A percentile compares a stretch with the other conserved stretches of the same genome.
phyloP scores from a whole-genome alignment of 805 yeast species.

The Yarrowia divulgata region DNA sequence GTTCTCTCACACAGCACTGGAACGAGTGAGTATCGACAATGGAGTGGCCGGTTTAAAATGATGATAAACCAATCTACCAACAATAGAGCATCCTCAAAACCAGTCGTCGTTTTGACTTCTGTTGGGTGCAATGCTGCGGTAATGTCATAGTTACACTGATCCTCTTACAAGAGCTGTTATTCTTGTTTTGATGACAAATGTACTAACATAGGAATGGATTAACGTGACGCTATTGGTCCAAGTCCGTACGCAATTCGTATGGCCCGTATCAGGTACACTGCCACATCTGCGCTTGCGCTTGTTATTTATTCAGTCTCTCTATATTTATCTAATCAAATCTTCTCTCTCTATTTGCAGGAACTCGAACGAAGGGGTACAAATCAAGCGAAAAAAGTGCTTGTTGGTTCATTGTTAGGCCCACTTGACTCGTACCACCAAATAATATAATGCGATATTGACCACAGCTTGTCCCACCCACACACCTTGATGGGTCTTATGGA shows the following conservation, averaged over 20 bases:
- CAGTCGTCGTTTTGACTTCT: slow-evolving; percentile 39
- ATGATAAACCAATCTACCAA: slow-evolving; percentile 38
- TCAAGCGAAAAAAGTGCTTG: background rate
- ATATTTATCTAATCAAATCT: slow-evolving; percentile 14
- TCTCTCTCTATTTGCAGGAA: background rate
- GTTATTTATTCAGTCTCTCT: slow-evolving; percentile 6
- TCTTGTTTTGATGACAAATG: background rate
- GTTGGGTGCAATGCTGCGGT: slow-evolving; percentile 40
- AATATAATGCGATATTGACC: slow-evolving; percentile 1
- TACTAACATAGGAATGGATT: slow-evolving; percentile 11
- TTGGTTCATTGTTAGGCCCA: background rate
- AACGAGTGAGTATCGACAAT: slow-evolving; percentile 24
- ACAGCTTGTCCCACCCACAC: background rate
- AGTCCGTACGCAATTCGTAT: background rate
- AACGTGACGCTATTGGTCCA: background rate
- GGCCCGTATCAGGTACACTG: no score
- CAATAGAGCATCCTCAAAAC: slow-evolving; percentile 31
- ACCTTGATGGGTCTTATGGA: background rate
- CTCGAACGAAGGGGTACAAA: slow-evolving; percentile 20
- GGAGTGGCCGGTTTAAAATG: slow-evolving; percentile 3
- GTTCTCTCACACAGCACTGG: slow-evolving; percentile 30
- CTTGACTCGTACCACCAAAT: slow-evolving; percentile 1
- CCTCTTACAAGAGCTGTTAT: background rate
- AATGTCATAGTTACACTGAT: slow-evolving; percentile 40
- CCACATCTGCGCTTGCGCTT: background rate